Base-by-base conservation (phyloP, 345 rosid species). In the Ricinus communis region DNA sequence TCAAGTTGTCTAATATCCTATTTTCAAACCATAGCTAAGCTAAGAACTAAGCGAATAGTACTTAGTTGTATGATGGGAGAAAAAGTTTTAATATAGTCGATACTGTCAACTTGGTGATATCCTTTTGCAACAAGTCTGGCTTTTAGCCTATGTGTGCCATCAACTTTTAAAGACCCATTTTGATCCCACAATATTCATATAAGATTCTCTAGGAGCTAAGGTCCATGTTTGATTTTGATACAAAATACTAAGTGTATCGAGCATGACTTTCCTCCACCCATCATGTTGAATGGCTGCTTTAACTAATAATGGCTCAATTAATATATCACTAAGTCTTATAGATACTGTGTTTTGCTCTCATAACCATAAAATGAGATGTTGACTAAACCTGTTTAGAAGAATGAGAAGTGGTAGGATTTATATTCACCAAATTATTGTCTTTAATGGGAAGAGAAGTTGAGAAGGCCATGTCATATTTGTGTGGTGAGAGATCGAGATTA, bases 171-270 rank as follows among this genome's bases (percentile, higher is more conserved):
- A 55, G 12, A 55, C 59, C 59, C 30, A 22, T 15, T 55, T 55
- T 5, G 59, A 55, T 55, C 59, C 31, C 3, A 55, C 59, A 55
- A 55, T 12, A 55, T 55, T 55, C 59, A 55, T 55, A 55, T 55
- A 13, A 55, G 59, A 4, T 55, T 55, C 31, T 24, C 31, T 8
- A 24, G 59, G 59, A 8, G 22, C 28, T 27, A 55, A 55, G 31
- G 3, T n/a, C 59, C 38, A 33, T 33, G 38, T 33, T 33, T 33
- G 6, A 33, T 33, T 2, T 33, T 33, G 6, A 33, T 33, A 6
- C 6, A 33, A 33, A 6, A 6, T 6, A 33, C 6, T 6, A 33
- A 33, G 38, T 33, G 2, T 6, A 33, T 33, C 38, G 4, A 33
- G 4, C 38, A 33, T 33, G 2, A 33, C 38, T 33, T 33, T 2